A percentile compares a stretch with the other conserved stretches of the same genome.
Evolutionary conservation across 176 grass and related monocot species (phyloP).

Genomic region (Puya raimondii): DNA sequence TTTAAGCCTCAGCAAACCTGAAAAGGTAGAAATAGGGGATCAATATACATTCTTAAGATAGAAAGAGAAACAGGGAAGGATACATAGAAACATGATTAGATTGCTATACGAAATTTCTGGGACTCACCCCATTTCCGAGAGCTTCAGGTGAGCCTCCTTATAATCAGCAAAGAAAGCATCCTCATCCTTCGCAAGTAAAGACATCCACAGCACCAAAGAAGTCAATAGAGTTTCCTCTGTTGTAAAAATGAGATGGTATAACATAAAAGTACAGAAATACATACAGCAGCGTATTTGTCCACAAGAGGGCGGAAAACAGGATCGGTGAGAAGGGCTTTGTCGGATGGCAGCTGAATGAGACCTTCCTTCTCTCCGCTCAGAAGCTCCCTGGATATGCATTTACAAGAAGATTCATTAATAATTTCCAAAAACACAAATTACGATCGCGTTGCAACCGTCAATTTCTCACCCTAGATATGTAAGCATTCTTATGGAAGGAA

Average conservation of each 20-base stretch:
- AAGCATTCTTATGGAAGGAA: neutral
- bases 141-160: constrained; percentile 66
- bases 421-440: neutral
- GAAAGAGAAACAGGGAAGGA: neutral
- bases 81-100: neutral
- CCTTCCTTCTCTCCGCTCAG: constrained; percentile 71
- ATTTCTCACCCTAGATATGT: neutral
- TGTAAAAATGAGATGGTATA: neutral
- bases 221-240: neutral
- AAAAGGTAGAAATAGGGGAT: constrained; percentile 8
- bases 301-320: constrained; percentile 68
- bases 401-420: neutral
- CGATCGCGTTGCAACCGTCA: no score
- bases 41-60: neutral
- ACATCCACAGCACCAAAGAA: neutral
- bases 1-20: constrained; percentile 66
- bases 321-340: constrained; percentile 67
- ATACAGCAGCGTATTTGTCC: constrained; percentile 79
- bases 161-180: constrained; percentile 88
- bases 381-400: constrained; percentile 42
- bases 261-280: neutral
- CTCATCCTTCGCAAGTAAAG: constrained; percentile 41
- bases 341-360: constrained; percentile 73
- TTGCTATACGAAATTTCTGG: constrained; percentile 2
- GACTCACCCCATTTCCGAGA: constrained; percentile 73